Base-by-base conservation (phyloP, 139 green algal genomes). In the Chlorella vulgaris region DNA sequence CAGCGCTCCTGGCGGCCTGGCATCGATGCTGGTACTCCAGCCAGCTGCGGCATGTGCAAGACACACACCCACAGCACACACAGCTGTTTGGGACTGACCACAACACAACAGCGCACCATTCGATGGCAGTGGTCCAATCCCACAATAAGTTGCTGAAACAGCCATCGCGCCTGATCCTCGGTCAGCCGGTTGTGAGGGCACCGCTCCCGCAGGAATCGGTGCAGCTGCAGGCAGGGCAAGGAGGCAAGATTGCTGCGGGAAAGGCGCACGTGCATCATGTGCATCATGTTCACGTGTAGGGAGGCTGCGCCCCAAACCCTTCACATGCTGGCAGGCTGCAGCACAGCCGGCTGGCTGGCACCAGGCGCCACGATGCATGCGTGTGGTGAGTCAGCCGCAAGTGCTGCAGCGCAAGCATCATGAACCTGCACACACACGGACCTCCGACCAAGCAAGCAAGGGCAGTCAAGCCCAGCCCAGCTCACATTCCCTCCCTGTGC, bases 131-230 rank as follows among this genome's bases (percentile, higher is more conserved):
- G 92, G 69, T 91, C 84, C 24, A 93, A 55, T 0, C 89, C 90
- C 43, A 89, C 87, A 35, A 91, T 76, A 18, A 93, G 61, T 69
- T 93, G 90, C 82, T 93, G 90, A 80, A 93, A 93, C 26, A 92
- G 84, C 69, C 81, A 92, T 4, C 89, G 86, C 2, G 89, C 83
- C 36, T 88, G 47, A 8, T 63, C 68, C 81, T 92, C 83, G 6
- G 60, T 47, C 74, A 91, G 70, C 29, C 86, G 77, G 53, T 71
- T 79, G 40, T 68, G 43, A n/a, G 82, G 85, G 7, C 76, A 77
- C 43, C 71, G 77, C 6, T 76, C 70, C 0, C 85, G 78, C 22
- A 86, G 81, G 69, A 85, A 89, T 31, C 68, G 55, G 73, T 79
- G 73, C 33, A 79, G 73, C 73, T 79, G 53, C 50, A 22, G 19